These are phyloP conservation scores for Ploettnerulaceae sp. DNA, from an alignment of 2,329 filamentous ascomycete species.

Conservation along the genomic window DNA sequence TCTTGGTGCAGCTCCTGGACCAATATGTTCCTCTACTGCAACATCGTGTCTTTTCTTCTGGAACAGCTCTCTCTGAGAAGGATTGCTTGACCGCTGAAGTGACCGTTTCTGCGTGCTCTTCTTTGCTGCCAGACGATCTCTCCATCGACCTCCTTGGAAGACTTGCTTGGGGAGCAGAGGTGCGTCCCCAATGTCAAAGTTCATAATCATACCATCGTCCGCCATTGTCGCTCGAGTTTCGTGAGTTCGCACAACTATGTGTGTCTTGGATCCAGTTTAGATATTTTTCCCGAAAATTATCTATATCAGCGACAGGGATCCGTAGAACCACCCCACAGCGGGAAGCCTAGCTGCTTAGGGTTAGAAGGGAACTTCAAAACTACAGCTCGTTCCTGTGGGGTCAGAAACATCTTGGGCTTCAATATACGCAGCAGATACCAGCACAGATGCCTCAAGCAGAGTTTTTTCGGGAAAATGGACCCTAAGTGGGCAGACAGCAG, in stretches of 20 bases:
- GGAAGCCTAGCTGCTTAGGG: slow-evolving; percentile 21
- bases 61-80: slow-evolving; percentile 28
- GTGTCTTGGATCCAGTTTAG: not conserved
- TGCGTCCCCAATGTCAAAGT: slow-evolving; percentile 73
- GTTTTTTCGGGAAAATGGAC: slow-evolving; percentile 23
- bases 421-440: slow-evolving; percentile 31
- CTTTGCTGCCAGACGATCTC: slow-evolving; percentile 77
- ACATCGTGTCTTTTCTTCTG: slow-evolving; percentile 26
- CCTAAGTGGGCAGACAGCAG: slow-evolving; percentile 21
- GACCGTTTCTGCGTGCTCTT: slow-evolving; percentile 49
- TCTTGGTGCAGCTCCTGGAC: slow-evolving; percentile 22
- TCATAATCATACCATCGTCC: slow-evolving; percentile 91
- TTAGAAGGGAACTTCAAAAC: not conserved
- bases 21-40: slow-evolving; percentile 33
- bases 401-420: slow-evolving; percentile 26
- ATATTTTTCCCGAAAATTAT: slow-evolving; percentile 23
- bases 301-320: slow-evolving; percentile 18
- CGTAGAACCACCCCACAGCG: slow-evolving; percentile 15
- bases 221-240: slow-evolving; percentile 55
- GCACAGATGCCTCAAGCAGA: slow-evolving; percentile 28
- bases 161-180: slow-evolving; percentile 56
- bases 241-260: not conserved
- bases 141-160: slow-evolving; percentile 91
- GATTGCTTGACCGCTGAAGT: slow-evolving; percentile 15
- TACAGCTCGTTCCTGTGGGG: slow-evolving; percentile 4